phyloP scores from a whole-genome alignment of 148 eudicot genomes.

The Rhododendron mucronatum region DNA sequence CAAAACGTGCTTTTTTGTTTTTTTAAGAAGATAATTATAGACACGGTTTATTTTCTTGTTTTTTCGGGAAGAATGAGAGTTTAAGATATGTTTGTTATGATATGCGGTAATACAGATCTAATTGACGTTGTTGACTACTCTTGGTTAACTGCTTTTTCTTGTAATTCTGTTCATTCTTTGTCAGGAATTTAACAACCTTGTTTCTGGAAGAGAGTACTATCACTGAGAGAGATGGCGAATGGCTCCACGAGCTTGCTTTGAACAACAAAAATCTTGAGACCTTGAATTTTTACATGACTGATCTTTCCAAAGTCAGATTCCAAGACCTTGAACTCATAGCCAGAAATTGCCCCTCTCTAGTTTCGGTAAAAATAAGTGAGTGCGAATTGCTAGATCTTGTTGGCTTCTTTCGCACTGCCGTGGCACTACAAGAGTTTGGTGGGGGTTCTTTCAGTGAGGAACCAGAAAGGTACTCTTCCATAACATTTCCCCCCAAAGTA shows the following conservation, averaged over 20 bases:
- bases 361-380: constrained; percentile 62
- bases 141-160: not conserved
- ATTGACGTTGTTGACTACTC: not conserved
- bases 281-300: constrained; percentile 74
- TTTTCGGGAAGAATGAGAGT: not conserved
- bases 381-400: constrained; percentile 53
- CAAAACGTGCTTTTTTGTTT: not conserved
- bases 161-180: not conserved
- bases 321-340: constrained; percentile 71
- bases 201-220: constrained; percentile 71
- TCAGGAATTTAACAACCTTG: constrained; percentile 57
- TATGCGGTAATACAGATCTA: not conserved
- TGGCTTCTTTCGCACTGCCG: constrained; percentile 47
- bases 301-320: constrained; percentile 35
- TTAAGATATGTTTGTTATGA: not conserved
- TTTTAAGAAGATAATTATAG: not conserved
- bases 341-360: constrained; percentile 53
- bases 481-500: constrained; percentile 52
- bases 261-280: constrained; percentile 60
- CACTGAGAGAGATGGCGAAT: constrained; percentile 52
- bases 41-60: not conserved
- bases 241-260: constrained; percentile 73
- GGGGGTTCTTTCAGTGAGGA: constrained; percentile 62
- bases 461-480: constrained; percentile 32
- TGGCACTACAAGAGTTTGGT: constrained; percentile 62